Evolutionary conservation across 2,329 filamentous ascomycete species (phyloP), one percentile per base, ranked within the genome.

Genomic region (Sarocladium brachiariae): DNA sequence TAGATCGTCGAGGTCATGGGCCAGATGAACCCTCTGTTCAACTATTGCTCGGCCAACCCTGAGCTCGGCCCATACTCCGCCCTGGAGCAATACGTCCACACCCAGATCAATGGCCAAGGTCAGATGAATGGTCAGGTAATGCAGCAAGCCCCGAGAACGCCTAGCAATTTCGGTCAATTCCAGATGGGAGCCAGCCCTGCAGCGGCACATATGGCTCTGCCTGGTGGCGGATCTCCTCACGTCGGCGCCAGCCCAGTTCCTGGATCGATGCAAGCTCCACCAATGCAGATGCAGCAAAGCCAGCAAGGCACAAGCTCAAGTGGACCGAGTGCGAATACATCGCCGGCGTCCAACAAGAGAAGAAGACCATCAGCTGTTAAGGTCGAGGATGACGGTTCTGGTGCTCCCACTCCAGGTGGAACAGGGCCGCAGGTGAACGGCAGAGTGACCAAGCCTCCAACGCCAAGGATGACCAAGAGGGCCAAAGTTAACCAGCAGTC

Each of bases 261-360:
- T 13, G 80, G 77, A 14, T 72, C 77, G 49, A 82, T 84, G 74
- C 79, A 82, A 63, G 79, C 81, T 49, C 81, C 81, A 19, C 73
- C 73, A 54, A 86, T 86, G 82, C 79, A 82, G 62, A 69, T 81
- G 53, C 81, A 86, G 62, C 78, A 80, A 55, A 85, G 81, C 61
- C 82, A 85, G 62, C 83, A 86, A 61, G 83, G 82, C 34, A 83
- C 81, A 27, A 80, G 71, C 62, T 84, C 81, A 9, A 81, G 78
- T 61, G 82, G 80, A 2, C 80, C 81, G 6, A 85, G 81, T 60
- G 81, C 82, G 51, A 86, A 84, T 65, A 86, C 83, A 4, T 83
- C 79, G 27, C 80, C 80, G 34, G 74, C 77, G 21, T 78, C 76
- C 30, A 81, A 80, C 56, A 83, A 83, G 65, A 70, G 78, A 50